Evolutionary conservation across 176 grass and related monocot species (phyloP), one percentile per base, ranked within the genome.

Genomic region (Paspalum vaginatum): DNA sequence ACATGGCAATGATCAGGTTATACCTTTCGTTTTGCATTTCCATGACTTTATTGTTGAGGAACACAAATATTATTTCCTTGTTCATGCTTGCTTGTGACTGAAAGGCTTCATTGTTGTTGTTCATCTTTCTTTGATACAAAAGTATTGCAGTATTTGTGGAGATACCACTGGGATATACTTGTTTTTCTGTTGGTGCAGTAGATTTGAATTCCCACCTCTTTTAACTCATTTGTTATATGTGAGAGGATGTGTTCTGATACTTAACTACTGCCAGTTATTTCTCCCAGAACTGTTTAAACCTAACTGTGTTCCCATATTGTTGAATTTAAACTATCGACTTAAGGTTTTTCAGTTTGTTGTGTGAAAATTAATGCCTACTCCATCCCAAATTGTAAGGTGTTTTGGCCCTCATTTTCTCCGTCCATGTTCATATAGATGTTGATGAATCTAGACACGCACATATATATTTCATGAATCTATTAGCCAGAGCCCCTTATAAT

Each of bases 21-120:
- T 63, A 60, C 62, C 7, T 2, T 79, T 58, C 1, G 58, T 59
- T 84, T 79, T 79, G 49, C 73, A 72, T 58, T 71, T 5, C 63
- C 71, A 81, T 54, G 75, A 25, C 1, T 68, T 71, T 38, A 9
- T 4, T 75, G 32, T 38, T 81, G 43, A 62, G 17, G 70, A 25
- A 44, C 72, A 55, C 1, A 41, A 64, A 43, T 40, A 48, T 75
- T 44, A 15, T 68, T 72, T 59, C 43, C 68, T 68, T 83, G 49
- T 60, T 69, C 22, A 45, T 11, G 3, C 32, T 32, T 32, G 32
- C 32, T 32, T 32, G 32, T 32, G 1, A 32, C 32, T 32, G 3
- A 32, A 32, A 32, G 32, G 32, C 2, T 32, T 32, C 32, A 3
- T 32, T 32, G 32, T 32, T 32, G 32, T 32, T 32, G 32, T 32